Percentiles rank a stretch among this genome's conserved stretches.
Conservation (phyloP, 495 filamentous ascomycete genomes). For the Bathelium albidoporum region DNA sequence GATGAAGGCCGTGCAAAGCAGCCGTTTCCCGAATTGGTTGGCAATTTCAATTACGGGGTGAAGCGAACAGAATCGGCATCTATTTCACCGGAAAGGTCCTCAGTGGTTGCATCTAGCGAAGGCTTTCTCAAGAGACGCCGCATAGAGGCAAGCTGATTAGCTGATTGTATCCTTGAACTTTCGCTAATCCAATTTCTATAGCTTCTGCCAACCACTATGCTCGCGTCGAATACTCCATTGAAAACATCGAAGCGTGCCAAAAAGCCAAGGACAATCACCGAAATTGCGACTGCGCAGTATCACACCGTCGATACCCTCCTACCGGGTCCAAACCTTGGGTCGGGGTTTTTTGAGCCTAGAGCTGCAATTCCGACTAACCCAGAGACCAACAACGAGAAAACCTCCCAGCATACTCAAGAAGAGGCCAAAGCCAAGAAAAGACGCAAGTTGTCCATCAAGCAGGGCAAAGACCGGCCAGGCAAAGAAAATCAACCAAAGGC, state of each 20-base stretch:
- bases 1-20: not conserved
- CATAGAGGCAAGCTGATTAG: not conserved
- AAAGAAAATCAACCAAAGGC: constrained; percentile 27
- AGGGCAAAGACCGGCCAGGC: constrained; percentile 11
- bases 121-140: not conserved
- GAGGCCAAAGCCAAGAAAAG: constrained; percentile 10
- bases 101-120: not conserved
- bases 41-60: constrained; percentile 6
- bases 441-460: constrained; percentile 17
- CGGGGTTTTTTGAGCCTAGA: constrained; percentile 19
- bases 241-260: constrained; percentile 41
- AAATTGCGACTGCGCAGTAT: constrained; percentile 72
- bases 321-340: constrained; percentile 7
- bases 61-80: constrained; percentile 13
- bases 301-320: constrained; percentile 26
- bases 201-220: not conserved
- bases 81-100: not conserved
- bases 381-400: not conserved
- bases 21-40: constrained; percentile 7
- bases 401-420: not conserved
- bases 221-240: constrained; percentile 1
- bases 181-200: not conserved
- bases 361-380: not conserved
- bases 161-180: not conserved
- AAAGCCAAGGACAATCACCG: constrained; percentile 76